Conservation (phyloP, 192 early-diverging fungal species). For the Entomortierella chlamydospora region DNA sequence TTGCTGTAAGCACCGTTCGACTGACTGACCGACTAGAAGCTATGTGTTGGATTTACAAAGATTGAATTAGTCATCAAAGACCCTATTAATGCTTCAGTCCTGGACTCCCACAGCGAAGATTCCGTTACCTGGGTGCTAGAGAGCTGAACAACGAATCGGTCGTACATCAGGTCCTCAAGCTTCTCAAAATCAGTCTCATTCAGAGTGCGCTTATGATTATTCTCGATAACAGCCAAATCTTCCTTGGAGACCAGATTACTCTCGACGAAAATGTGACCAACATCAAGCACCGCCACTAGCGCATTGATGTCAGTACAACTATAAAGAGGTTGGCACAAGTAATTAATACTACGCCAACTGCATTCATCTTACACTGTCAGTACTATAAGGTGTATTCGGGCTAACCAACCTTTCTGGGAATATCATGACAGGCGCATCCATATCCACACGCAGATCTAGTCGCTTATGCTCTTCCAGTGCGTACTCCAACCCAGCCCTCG, state of each 20-base stretch:
- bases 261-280: constrained; percentile 91
- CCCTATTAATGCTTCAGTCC: too few relatives aligned
- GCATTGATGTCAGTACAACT: constrained; percentile 67
- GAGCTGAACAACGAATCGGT: constrained; percentile 86
- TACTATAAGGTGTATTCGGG: too few relatives aligned
- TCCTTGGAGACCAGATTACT: constrained; percentile 83
- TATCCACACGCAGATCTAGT: constrained; percentile 91
- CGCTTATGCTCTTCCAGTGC: constrained; percentile 92
- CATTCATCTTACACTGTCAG: too few relatives aligned
- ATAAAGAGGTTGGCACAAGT: background rate
- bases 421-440: constrained; percentile 96
- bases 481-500: constrained; percentile 83
- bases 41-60: constrained; percentile 6
- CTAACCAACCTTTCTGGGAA: constrained; percentile 75
- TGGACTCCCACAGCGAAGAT: too few relatives aligned
- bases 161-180: constrained; percentile 88
- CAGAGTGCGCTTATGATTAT: constrained; percentile 70
- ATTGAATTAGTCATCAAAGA: too few relatives aligned
- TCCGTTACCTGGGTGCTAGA: constrained; percentile 78
- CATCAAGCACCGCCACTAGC: constrained; percentile 87
- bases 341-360: too few relatives aligned
- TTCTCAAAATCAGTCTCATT: constrained; percentile 75
- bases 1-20: constrained; percentile 77
- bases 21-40: constrained; percentile 81
- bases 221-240: constrained; percentile 73